Base-by-base conservation (phyloP, 495 filamentous ascomycete species). In the Talaromyces nanjingensis region DNA sequence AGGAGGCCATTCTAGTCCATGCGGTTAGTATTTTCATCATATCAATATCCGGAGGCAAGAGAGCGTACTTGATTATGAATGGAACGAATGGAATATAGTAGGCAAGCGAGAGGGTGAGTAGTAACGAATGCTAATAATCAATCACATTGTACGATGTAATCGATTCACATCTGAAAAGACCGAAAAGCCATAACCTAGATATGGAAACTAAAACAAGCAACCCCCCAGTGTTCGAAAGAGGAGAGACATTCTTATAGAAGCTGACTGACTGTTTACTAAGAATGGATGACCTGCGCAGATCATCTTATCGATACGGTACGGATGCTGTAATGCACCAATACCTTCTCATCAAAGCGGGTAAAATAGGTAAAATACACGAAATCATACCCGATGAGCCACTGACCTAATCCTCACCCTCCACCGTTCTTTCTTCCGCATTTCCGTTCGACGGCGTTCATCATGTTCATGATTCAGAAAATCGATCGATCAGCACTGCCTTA, bases 1-100 rank as follows among this genome's bases (percentile, higher is more conserved):
- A 81, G 24, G 25, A 33, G 14, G 56, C 31, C 56, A 59, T 59
- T n/a, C 12, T 33, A n/a, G n/a, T n/a, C n/a, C n/a, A n/a, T n/a
- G n/a, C n/a, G n/a, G n/a, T n/a, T n/a, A n/a, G n/a, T n/a, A n/a
- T n/a, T n/a, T n/a, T n/a, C n/a, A n/a, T n/a, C n/a, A n/a, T n/a
- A n/a, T n/a, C n/a, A n/a, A n/a, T n/a, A n/a, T n/a, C n/a, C n/a
- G n/a, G n/a, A n/a, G n/a, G n/a, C n/a, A n/a, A n/a, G n/a, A 55
- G 24, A 8, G 14, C 42, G 12, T 39, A 39, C 37, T 39, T 39
- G 37, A 16, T 39, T 39, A 2, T 12, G 11, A 11, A 2, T 39
- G 11, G 37, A 39, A 39, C 37, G 37, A 39, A 12, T 39, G 37
- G 37, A 39, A 39, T 27, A 31, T 37, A 11, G 33, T 37, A 37